A percentile compares a stretch with the other conserved stretches of the same genome.
These are phyloP conservation scores for Rugonectria rugulosa DNA, from an alignment of 2,329 filamentous ascomycete genomes.

Conservation along the genomic window DNA sequence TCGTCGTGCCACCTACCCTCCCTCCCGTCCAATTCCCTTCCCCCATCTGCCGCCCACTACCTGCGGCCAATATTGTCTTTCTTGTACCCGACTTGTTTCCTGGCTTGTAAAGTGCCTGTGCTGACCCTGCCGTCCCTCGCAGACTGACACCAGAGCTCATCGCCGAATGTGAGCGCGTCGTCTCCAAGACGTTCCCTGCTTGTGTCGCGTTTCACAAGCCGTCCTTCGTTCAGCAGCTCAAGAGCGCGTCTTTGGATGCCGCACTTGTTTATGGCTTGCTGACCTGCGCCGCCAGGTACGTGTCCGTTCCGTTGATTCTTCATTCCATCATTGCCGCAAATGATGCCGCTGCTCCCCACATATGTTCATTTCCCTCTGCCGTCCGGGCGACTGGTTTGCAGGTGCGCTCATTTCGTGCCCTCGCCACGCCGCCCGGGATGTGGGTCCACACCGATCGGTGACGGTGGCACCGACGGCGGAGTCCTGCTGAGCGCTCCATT, in stretches of 20 bases:
- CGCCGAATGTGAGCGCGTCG: constrained; percentile 66
- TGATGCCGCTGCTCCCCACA: constrained; percentile 2
- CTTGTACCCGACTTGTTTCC: constrained; percentile 7
- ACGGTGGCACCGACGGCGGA: constrained; percentile 29
- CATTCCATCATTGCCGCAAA: constrained; percentile 22
- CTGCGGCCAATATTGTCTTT: too few relatives aligned
- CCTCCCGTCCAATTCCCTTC: constrained; percentile 18
- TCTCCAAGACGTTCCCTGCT: constrained; percentile 67
- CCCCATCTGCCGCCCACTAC: constrained; percentile 13
- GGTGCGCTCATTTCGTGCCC: constrained; percentile 33
- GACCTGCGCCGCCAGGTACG: constrained; percentile 65
- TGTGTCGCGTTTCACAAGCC: constrained; percentile 71
- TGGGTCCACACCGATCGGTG: constrained; percentile 38
- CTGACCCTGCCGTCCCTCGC: constrained; percentile 34
- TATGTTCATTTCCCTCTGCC: constrained; percentile 17
- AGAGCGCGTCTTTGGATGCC: constrained; percentile 62
- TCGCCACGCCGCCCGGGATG: constrained; percentile 33
- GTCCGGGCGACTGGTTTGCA: constrained; percentile 5
- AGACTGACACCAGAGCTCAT: constrained; percentile 65
- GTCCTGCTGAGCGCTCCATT: not conserved
- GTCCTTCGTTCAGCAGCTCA: constrained; percentile 67
- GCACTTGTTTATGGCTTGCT: constrained; percentile 66
- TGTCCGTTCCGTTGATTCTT: constrained; percentile 26
- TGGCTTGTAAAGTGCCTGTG: constrained; percentile 14
- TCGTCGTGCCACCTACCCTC: constrained; percentile 32